Evolutionary conservation across 1,139 yeast species (phyloP).

Genomic region (Pichia sp.): DNA sequence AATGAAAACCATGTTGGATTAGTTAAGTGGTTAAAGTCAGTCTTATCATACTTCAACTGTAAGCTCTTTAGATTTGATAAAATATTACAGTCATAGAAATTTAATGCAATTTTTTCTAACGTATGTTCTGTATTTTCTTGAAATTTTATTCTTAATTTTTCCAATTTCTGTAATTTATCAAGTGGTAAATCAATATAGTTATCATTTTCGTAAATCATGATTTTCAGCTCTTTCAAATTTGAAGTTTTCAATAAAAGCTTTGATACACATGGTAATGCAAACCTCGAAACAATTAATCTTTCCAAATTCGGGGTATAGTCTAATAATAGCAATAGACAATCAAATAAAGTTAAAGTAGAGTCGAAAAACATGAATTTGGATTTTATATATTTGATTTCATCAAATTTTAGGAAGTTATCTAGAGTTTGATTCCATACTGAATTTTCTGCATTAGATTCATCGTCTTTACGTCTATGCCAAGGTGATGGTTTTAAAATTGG

Average conservation of each 20-base stretch:
- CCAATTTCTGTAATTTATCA: slow-evolving; percentile 8
- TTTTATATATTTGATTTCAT: slow-evolving; percentile 13
- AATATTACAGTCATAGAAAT: slow-evolving; percentile 9
- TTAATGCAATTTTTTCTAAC: slow-evolving; percentile 12
- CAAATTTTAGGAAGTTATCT: slow-evolving; percentile 10
- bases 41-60: slow-evolving; percentile 17
- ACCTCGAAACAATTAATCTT: slow-evolving; percentile 16
- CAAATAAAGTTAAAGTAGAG: slow-evolving; percentile 15
- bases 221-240: slow-evolving; percentile 14
- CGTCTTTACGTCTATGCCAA: slow-evolving; percentile 8
- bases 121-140: slow-evolving; percentile 19
- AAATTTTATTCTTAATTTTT: slow-evolving; percentile 17
- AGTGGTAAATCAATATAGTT: slow-evolving; percentile 5
- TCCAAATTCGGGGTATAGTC: slow-evolving; percentile 16
- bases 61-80: slow-evolving; percentile 13
- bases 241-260: slow-evolving; percentile 3
- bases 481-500: slow-evolving; percentile 13
- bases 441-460: slow-evolving; percentile 1
- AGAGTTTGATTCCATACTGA: slow-evolving; percentile 17
- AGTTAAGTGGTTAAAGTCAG: slow-evolving; percentile 21
- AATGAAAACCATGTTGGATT: slow-evolving; percentile 25
- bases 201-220: slow-evolving; percentile 15
- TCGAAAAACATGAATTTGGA: slow-evolving; percentile 7
- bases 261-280: slow-evolving; percentile 13
- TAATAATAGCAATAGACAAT: slow-evolving; percentile 16